Evolutionary conservation across 768 basidiomycete genomes (phyloP).

Genomic region (Trametes gibbosa): DNA sequence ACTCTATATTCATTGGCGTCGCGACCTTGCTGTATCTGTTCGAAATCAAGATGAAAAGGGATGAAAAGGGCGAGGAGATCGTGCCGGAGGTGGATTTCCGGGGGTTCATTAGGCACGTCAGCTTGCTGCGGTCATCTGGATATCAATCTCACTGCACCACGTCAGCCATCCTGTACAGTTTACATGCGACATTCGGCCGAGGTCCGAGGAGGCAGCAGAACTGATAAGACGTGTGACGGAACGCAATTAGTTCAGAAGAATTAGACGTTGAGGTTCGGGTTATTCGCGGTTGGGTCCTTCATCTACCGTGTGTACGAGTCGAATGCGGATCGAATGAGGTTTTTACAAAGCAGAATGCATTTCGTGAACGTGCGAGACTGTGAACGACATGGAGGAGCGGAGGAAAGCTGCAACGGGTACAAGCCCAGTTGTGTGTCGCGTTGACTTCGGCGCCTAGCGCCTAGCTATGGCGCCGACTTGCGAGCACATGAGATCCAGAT

Average conservation of each 20-base stretch:
- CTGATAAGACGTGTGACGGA: constrained; percentile 9
- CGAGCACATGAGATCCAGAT: background rate
- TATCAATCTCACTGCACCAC: background rate
- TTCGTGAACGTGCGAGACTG: too few species aligned
- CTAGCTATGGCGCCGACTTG: too few species aligned
- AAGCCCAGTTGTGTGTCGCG: too few species aligned
- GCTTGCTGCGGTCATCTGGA: background rate
- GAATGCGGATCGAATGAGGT: too few species aligned
- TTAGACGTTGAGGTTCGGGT: too few species aligned
- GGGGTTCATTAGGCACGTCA: constrained; percentile 24
- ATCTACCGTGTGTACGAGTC: background rate
- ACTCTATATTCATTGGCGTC: constrained; percentile 27
- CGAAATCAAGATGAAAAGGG: constrained; percentile 22
- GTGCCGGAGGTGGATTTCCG: constrained; percentile 24
- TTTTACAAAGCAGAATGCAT: too few species aligned
- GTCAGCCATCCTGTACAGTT: constrained; percentile 19
- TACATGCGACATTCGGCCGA: constrained; percentile 20
- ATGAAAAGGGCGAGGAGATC: constrained; percentile 23
- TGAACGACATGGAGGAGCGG: too few species aligned
- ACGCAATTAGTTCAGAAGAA: background rate
- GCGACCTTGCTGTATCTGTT: constrained; percentile 26
- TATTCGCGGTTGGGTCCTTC: too few species aligned
- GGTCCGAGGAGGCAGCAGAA: constrained; percentile 15
- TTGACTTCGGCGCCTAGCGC: too few species aligned
- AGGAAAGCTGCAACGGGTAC: too few species aligned